Conservation (phyloP, 2,329 filamentous ascomycete genomes). For the Fusarium agapanthi region DNA sequence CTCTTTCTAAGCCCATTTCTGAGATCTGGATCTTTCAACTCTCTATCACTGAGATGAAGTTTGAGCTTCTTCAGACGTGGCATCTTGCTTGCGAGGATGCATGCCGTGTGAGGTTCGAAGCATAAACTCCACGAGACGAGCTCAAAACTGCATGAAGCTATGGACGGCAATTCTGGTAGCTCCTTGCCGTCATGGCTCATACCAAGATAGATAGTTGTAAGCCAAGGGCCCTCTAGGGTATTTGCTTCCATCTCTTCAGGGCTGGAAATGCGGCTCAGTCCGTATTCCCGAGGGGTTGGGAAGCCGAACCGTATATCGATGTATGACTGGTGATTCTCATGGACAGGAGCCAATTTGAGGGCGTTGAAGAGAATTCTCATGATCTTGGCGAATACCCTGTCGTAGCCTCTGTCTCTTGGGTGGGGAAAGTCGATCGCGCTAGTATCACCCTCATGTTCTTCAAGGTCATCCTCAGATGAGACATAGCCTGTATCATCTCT, state of each 20-base stretch:
- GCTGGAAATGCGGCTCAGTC: neutral
- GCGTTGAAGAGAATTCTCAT: neutral
- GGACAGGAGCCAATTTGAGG: neutral
- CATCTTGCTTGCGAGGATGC: slow-evolving; percentile 4
- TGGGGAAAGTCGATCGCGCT: neutral
- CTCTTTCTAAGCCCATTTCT: neutral
- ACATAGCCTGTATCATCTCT: neutral
- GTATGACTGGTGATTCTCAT: slow-evolving; percentile 1
- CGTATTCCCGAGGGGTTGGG: slow-evolving; percentile 3
- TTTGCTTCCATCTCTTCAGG: slow-evolving; percentile 2
- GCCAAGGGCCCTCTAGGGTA: neutral
- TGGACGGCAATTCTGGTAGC: neutral
- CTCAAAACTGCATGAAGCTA: slow-evolving; percentile 3
- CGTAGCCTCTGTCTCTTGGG: slow-evolving; percentile 2
- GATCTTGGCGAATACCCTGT: neutral
- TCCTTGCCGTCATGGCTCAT: neutral
- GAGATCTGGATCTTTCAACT: neutral
- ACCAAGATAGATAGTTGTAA: neutral
- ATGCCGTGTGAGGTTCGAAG: neutral
- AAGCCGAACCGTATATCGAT: slow-evolving; percentile 1
- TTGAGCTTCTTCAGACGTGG: neutral
- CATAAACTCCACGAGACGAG: slow-evolving; percentile 13
- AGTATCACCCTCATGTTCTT: neutral
- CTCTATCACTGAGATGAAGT: slow-evolving; percentile 9
- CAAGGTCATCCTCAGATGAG: neutral